Evolutionary conservation across 768 basidiomycete species (phyloP).

Genomic region (Harrya chromipes): DNA sequence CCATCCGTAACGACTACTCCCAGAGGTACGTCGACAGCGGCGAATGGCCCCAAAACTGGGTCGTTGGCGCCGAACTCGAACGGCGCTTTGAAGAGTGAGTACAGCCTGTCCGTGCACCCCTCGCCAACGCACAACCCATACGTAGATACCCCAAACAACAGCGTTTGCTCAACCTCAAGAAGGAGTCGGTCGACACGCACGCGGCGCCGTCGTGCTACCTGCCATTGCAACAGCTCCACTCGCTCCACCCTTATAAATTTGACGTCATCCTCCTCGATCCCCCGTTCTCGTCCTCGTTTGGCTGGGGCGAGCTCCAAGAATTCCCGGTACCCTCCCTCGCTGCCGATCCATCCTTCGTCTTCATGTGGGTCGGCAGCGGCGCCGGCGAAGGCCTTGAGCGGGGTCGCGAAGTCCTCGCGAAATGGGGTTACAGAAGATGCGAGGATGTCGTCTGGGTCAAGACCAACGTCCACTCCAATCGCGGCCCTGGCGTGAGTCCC

Average conservation of each 20-base stretch:
- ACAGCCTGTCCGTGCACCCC: neutral
- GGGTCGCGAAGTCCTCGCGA: constrained; percentile 85
- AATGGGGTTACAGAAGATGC: constrained; percentile 93
- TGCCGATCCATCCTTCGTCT: constrained; percentile 90
- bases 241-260: constrained; percentile 69
- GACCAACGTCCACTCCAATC: constrained; percentile 73
- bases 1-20: constrained; percentile 93
- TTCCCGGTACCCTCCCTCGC: constrained; percentile 81
- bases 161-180: constrained; percentile 79
- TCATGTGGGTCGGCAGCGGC: constrained; percentile 94
- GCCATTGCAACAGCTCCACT: constrained; percentile 51
- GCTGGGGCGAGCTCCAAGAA: constrained; percentile 81
- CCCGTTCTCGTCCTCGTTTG: constrained; percentile 80
- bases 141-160: constrained; percentile 92
- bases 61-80: constrained; percentile 85
- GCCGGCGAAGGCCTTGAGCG: constrained; percentile 88
- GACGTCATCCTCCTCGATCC: constrained; percentile 92
- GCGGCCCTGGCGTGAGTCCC: constrained; percentile 67
- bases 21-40: constrained; percentile 88
- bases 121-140: neutral
- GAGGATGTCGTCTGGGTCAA: constrained; percentile 99
- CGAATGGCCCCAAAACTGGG: constrained; percentile 92
- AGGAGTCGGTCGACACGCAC: constrained; percentile 64
- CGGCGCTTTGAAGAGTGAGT: constrained; percentile 91
- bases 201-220: constrained; percentile 76